Percentiles rank a stretch among this genome's conserved stretches.
Conservation (phyloP, 2,329 filamentous ascomycete genomes). For the Tricladium varicosporioides region DNA sequence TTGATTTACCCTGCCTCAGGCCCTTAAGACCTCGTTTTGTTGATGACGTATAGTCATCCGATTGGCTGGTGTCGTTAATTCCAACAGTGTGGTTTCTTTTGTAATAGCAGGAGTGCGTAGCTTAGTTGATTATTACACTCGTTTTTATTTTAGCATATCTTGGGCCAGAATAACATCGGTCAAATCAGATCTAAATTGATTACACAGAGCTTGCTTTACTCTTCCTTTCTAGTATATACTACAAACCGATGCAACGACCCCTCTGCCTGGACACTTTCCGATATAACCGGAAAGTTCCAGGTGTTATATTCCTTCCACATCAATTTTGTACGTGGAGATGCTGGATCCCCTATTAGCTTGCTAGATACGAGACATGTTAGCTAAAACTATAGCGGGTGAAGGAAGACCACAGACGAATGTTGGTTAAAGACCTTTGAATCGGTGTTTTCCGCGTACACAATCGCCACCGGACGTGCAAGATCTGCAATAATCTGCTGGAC, state of each 20-base stretch:
- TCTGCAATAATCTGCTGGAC: slow-evolving; percentile 41
- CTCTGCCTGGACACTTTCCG: slow-evolving; percentile 10
- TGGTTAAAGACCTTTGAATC: slow-evolving; percentile 4
- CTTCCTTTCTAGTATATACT: slow-evolving; percentile 10
- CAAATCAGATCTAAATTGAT: no score
- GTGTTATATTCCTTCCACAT: slow-evolving; percentile 26
- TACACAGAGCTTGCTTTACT: no score
- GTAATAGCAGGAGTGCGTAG: no score
- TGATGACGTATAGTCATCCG: no score
- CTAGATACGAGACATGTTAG: slow-evolving; percentile 22
- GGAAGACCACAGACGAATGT: neutral
- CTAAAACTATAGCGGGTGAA: slow-evolving; percentile 4
- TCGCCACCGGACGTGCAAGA: slow-evolving; percentile 33
- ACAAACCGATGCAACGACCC: slow-evolving; percentile 7
- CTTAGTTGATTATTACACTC: no score
- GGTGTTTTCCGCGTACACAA: slow-evolving; percentile 4
- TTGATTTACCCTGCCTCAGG: no score
- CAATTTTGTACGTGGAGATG: slow-evolving; percentile 25
- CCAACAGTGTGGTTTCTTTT: no score
- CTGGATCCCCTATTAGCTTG: slow-evolving; percentile 19
- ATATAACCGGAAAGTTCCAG: slow-evolving; percentile 10
- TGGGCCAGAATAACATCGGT: no score
- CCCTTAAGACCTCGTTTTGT: no score
- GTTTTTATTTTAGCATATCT: no score
- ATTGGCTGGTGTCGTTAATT: no score